phyloP scores from a whole-genome alignment of 1,284 basidiomycete species.

The Heimioporus punctisporus region DNA sequence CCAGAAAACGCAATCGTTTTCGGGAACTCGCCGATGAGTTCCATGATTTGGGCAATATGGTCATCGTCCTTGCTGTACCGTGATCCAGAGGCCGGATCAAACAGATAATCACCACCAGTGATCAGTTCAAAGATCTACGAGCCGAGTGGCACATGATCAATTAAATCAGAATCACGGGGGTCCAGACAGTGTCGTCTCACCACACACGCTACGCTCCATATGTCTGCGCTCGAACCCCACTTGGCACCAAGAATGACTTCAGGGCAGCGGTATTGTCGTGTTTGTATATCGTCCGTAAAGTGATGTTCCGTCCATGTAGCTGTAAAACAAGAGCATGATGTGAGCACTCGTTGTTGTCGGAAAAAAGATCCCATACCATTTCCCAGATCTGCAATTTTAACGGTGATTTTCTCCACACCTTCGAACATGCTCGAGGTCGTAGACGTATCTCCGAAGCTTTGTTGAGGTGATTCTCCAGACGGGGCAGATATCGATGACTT shows the following conservation, averaged over 20 bases:
- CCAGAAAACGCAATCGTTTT: constrained; percentile 87
- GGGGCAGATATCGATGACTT: constrained; percentile 41
- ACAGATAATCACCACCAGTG: constrained; percentile 91
- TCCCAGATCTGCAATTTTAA: constrained; percentile 98
- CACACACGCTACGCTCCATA: constrained; percentile 97
- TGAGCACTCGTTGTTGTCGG: constrained; percentile 9
- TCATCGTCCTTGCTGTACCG: constrained; percentile 96
- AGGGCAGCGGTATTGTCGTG: constrained; percentile 96
- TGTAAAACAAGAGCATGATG: constrained; percentile 21
- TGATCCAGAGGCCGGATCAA: constrained; percentile 80
- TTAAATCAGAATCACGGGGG: neutral
- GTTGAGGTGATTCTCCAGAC: constrained; percentile 42
- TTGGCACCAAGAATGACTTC: constrained; percentile 96
- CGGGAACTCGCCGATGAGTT: constrained; percentile 92
- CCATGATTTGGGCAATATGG: constrained; percentile 98
- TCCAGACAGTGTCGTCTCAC: constrained; percentile 47
- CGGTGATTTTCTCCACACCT: constrained; percentile 85
- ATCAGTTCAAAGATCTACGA: constrained; percentile 87
- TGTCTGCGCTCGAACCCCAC: constrained; percentile 95
- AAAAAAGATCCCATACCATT: constrained; percentile 59
- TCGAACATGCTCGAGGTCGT: constrained; percentile 31
- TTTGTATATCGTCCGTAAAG: constrained; percentile 97
- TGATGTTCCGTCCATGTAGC: constrained; percentile 91
- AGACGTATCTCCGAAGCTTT: constrained; percentile 30
- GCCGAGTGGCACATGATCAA: neutral